phyloP scores from a whole-genome alignment of 768 basidiomycete species.

The Coprinopsis sp. region DNA sequence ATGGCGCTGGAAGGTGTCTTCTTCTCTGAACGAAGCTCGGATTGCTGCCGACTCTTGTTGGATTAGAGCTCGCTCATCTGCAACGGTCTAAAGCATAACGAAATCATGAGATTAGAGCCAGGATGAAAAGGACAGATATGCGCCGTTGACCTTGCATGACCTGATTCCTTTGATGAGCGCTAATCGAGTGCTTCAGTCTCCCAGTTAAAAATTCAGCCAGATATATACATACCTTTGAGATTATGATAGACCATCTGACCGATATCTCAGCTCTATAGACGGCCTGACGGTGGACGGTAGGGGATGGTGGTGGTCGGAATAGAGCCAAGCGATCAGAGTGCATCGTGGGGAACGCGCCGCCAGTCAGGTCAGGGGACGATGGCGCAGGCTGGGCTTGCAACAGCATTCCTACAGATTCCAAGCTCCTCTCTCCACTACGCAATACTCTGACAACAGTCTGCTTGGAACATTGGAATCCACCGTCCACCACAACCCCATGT shows the following conservation, averaged over 20 bases:
- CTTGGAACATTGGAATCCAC: too few species aligned
- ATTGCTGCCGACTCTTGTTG: conserved; percentile 97
- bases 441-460: too few species aligned
- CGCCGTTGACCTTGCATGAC: conserved; percentile 75
- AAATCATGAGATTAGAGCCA: conserved; percentile 15
- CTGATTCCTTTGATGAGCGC: conserved; percentile 98
- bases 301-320: neutral
- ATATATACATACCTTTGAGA: conserved; percentile 63
- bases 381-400: too few species aligned
- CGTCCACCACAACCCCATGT: too few species aligned
- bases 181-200: conserved; percentile 31
- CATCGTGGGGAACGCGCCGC: too few species aligned
- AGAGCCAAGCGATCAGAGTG: neutral
- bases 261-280: conserved; percentile 1
- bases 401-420: too few species aligned
- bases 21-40: conserved; percentile 93
- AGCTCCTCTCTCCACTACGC: too few species aligned
- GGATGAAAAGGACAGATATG: conserved; percentile 7
- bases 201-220: neutral
- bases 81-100: conserved; percentile 69
- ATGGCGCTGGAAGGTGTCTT: conserved; percentile 91
- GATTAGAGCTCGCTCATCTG: conserved; percentile 95
- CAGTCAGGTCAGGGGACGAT: too few species aligned
- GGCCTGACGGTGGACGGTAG: neutral
- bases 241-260: conserved; percentile 73